Percentiles rank a stretch among this genome's conserved stretches.
phyloP scores from a whole-genome alignment of 2,329 filamentous ascomycete species.

The Tolypocladium endophyticum region DNA sequence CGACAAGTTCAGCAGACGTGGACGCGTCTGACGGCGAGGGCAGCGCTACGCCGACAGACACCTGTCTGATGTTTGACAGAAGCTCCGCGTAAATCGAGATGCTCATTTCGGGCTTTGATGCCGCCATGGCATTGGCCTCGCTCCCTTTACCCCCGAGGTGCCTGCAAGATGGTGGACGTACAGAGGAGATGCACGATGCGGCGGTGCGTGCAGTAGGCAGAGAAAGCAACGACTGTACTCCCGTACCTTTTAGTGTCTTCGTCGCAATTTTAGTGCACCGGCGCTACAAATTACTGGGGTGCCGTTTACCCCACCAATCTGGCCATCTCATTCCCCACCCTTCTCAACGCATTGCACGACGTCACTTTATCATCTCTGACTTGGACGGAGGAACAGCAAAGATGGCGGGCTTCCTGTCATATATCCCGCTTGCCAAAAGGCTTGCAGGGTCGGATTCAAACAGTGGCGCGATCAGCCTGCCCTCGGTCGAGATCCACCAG shows the following conservation, averaged over 20 bases:
- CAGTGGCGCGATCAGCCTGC: conserved; percentile 40
- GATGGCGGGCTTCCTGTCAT: conserved; percentile 25
- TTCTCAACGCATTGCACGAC: background rate
- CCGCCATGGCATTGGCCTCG: conserved; percentile 6
- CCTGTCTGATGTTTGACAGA: conserved; percentile 52
- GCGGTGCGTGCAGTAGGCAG: background rate
- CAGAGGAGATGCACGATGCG: background rate
- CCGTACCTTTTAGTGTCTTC: background rate
- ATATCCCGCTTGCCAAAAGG: conserved; percentile 17
- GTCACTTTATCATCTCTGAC: background rate
- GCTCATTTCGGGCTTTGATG: background rate
- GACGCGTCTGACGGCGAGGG: conserved; percentile 28
- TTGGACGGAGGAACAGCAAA: background rate
- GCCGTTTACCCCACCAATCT: background rate
- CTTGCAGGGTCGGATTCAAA: conserved; percentile 12
- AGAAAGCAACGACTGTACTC: background rate
- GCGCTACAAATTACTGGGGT: background rate
- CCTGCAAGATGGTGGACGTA: background rate
- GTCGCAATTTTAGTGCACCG: background rate
- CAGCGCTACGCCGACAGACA: conserved; percentile 47
- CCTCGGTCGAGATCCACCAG: conserved; percentile 63
- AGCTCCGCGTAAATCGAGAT: conserved; percentile 52
- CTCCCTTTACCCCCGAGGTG: background rate
- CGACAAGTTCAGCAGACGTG: conserved; percentile 33
- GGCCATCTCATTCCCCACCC: background rate